phyloP scores from a whole-genome alignment of 441 rosid genomes.

The Bruguiera hainesii region DNA sequence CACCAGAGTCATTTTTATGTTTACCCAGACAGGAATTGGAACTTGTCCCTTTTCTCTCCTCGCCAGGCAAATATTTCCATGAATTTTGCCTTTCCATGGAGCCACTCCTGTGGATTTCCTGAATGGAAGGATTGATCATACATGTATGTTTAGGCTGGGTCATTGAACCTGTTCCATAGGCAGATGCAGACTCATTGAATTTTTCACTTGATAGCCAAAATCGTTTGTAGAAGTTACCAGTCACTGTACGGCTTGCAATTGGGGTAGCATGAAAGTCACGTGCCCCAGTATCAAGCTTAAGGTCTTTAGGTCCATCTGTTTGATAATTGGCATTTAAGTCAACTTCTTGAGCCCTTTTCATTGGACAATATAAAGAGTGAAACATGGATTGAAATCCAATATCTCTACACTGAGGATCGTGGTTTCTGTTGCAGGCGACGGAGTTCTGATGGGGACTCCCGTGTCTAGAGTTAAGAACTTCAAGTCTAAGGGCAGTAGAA shows the following conservation, averaged over 20 bases:
- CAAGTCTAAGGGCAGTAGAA: slow-evolving; percentile 34
- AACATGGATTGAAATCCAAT: slow-evolving; percentile 76
- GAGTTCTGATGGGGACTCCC: slow-evolving; percentile 24
- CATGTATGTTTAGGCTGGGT: slow-evolving; percentile 29
- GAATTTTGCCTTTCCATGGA: slow-evolving; percentile 33
- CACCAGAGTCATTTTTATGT: slow-evolving; percentile 26
- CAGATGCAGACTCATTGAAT: slow-evolving; percentile 30
- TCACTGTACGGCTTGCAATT: slow-evolving; percentile 33
- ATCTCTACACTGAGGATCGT: slow-evolving; percentile 27
- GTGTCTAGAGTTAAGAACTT: slow-evolving; percentile 26
- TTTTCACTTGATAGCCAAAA: slow-evolving; percentile 34
- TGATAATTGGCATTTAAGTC: slow-evolving; percentile 22
- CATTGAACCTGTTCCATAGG: slow-evolving; percentile 27
- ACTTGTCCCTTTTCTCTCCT: slow-evolving; percentile 36
- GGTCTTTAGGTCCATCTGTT: slow-evolving; percentile 17
- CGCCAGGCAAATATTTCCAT: slow-evolving; percentile 22
- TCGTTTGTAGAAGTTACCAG: slow-evolving; percentile 32
- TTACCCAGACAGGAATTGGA: slow-evolving; percentile 38
- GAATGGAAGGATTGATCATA: slow-evolving; percentile 25
- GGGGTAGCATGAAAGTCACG: slow-evolving; percentile 42
- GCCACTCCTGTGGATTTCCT: slow-evolving; percentile 23
- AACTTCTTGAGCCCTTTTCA: slow-evolving; percentile 30
- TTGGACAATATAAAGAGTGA: slow-evolving; percentile 59
- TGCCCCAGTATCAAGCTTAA: slow-evolving; percentile 26
- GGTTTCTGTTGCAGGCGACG: slow-evolving; percentile 25